phyloP scores from a whole-genome alignment of 2,329 filamentous ascomycete species.

The Hymenoscyphus linearis region DNA sequence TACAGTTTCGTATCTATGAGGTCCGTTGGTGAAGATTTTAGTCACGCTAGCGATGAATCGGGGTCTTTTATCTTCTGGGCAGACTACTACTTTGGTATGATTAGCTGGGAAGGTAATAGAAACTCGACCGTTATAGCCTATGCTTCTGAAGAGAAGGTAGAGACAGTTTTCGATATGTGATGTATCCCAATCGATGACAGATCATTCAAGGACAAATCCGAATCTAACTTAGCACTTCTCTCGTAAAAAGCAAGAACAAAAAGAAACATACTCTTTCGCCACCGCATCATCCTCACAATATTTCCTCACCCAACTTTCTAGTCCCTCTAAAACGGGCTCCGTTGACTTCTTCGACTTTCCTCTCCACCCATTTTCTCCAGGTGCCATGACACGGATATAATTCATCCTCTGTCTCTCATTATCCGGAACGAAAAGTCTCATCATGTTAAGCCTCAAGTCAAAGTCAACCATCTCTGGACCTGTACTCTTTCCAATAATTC shows the following conservation, averaged over 20 bases:
- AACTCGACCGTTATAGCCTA: conserved; percentile 46
- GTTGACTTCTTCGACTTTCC: conserved; percentile 27
- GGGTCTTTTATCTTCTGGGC: conserved; percentile 48
- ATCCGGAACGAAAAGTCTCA: conserved; percentile 47
- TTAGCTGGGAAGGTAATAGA: conserved; percentile 46
- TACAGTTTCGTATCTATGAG: conserved; percentile 50
- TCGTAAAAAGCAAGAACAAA: background rate
- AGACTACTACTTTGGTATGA: conserved; percentile 44
- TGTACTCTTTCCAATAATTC: conserved; percentile 39
- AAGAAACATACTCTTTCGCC: conserved; percentile 22
- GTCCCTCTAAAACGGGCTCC: conserved; percentile 12
- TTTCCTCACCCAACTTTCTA: conserved; percentile 23
- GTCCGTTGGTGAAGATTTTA: conserved; percentile 44
- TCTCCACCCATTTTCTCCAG: conserved; percentile 46
- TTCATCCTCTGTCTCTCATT: conserved; percentile 39
- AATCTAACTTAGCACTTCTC: background rate
- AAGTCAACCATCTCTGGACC: conserved; percentile 44
- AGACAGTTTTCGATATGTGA: conserved; percentile 50
- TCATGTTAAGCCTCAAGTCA: conserved; percentile 48
- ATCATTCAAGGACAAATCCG: conserved; percentile 46
- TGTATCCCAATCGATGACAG: conserved; percentile 50
- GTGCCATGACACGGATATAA: conserved; percentile 47
- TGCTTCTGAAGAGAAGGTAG: conserved; percentile 44
- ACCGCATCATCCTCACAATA: conserved; percentile 23
- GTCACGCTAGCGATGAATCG: conserved; percentile 49